Base-by-base conservation (phyloP, 805 yeast species). In the Pichia nakasei region DNA sequence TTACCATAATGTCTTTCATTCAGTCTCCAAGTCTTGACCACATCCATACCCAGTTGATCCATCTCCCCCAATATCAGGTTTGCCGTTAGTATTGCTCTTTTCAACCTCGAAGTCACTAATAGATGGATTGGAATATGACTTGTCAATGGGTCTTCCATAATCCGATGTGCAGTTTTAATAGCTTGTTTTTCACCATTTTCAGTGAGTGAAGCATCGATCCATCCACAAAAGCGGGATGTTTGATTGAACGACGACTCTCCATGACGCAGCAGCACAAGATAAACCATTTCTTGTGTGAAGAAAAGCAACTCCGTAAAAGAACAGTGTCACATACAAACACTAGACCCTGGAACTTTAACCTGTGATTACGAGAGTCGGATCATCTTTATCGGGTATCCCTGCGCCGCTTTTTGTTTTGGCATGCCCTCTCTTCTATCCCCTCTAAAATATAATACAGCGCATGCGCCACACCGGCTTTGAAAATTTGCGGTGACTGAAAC, bases 1-100 rank as follows among this genome's bases (percentile, higher is more conserved):
- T 78, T 76, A 48, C 94, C 94, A 66, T 84, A 84, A 65, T 84
- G 94, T 63, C 94, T 75, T 63, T 84, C 94, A 63, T 84, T 84
- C 56, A 84, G 64, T 64, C 91, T 73, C 91, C 91, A 84, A 5
- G 82, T 71, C 64, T 85, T 78, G 55, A 73, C 65, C 46, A 78
- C 75, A 37, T 73, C 74, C 34, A 65, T 41, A 46, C 58, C 75
- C 54, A 67, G 66, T 49, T 71, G 67, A 48, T 74, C 73, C 36
- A 85, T 68, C 41, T 73, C 65, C 33, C 73, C 73, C 45, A 80
- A 65, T 33, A 86, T 80, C 42, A 82, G 75, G 60, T 78, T 73
- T 49, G 85, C 80, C 9, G 93, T 85, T 56, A 81, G 83, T 50
- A 80, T 74, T 12, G 93, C 85, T 57, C 95, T 70, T 31, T 84